A percentile compares a stretch with the other conserved stretches of the same genome.
Evolutionary conservation across 768 basidiomycete species (phyloP).

Genomic region (Agaricus sinodeliciosus): DNA sequence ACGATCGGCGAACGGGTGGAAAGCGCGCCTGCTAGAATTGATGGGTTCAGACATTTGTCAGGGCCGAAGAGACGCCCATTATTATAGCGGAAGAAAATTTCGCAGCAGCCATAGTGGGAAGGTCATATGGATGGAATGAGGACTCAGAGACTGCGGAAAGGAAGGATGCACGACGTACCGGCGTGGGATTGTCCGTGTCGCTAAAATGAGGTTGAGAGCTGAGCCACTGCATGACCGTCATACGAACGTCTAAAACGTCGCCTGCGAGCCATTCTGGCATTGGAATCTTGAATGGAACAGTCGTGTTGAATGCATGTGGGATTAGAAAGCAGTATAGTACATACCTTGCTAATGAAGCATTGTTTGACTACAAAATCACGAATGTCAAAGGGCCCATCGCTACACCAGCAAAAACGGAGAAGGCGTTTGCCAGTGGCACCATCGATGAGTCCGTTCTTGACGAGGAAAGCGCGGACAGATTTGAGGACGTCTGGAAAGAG

Average conservation of each 20-base stretch:
- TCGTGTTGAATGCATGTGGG: conserved; percentile 13
- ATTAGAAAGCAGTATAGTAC: no score
- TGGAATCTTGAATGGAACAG: conserved; percentile 33
- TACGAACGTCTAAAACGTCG: conserved; percentile 71
- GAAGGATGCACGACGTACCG: conserved; percentile 14
- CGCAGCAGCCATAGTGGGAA: background rate
- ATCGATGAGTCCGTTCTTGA: conserved; percentile 65
- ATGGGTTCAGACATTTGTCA: conserved; percentile 4
- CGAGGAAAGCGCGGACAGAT: conserved; percentile 60
- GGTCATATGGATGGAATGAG: background rate
- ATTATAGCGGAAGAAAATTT: conserved; percentile 1
- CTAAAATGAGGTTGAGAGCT: conserved; percentile 17
- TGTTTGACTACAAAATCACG: conserved; percentile 86
- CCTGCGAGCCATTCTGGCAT: conserved; percentile 72
- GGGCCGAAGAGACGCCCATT: conserved; percentile 2
- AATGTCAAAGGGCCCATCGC: conserved; percentile 78
- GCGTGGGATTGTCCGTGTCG: background rate
- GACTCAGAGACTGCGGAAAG: background rate
- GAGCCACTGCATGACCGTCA: conserved; percentile 45
- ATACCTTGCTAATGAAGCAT: conserved; percentile 78
- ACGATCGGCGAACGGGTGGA: conserved; percentile 25
- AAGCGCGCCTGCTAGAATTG: conserved; percentile 18
- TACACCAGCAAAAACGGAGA: conserved; percentile 73
- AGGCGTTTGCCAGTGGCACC: conserved; percentile 46
- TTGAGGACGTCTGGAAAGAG: conserved; percentile 64